Percentiles rank a stretch among this genome's conserved stretches.
Conservation (phyloP, 2,329 filamentous ascomycete species). For the Curvularia lunata region DNA sequence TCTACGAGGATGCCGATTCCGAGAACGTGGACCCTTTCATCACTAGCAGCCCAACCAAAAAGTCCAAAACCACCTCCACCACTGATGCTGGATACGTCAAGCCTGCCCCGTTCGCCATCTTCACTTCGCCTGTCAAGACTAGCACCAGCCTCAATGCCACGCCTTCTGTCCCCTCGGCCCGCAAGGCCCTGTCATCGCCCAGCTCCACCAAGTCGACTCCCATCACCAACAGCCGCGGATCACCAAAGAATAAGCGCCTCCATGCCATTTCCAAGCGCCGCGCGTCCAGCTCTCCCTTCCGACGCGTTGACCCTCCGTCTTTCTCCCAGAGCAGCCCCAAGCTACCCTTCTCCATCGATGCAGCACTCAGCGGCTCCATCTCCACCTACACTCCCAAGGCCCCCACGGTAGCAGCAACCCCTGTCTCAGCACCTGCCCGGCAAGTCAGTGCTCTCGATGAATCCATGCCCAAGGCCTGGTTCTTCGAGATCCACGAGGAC, state of each 20-base stretch:
- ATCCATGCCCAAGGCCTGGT: constrained; percentile 69
- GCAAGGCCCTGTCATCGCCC: constrained; percentile 52
- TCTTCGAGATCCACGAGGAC: constrained; percentile 95
- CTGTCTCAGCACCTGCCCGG: constrained; percentile 39
- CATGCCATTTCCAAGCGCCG: constrained; percentile 73
- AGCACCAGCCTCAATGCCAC: constrained; percentile 35
- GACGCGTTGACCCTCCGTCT: constrained; percentile 73
- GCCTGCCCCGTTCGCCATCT: constrained; percentile 50
- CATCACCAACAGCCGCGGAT: constrained; percentile 68
- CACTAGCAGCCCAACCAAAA: constrained; percentile 60
- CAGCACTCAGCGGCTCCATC: constrained; percentile 79
- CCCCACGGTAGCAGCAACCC: constrained; percentile 39
- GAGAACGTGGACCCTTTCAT: constrained; percentile 66
- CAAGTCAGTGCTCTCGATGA: constrained; percentile 54
- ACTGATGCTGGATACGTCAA: constrained; percentile 46
- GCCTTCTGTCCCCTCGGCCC: constrained; percentile 37
- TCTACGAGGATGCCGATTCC: constrained; percentile 57
- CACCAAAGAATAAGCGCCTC: constrained; percentile 74
- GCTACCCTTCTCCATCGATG: constrained; percentile 81
- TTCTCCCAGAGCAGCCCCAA: constrained; percentile 57
- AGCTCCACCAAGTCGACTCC: constrained; percentile 53
- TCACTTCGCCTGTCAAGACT: constrained; percentile 36
- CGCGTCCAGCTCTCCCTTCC: constrained; percentile 64
- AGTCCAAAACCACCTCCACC: constrained; percentile 52
- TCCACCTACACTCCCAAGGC: constrained; percentile 62